Conservation (phyloP, 805 yeast species). For the Candida maris region DNA sequence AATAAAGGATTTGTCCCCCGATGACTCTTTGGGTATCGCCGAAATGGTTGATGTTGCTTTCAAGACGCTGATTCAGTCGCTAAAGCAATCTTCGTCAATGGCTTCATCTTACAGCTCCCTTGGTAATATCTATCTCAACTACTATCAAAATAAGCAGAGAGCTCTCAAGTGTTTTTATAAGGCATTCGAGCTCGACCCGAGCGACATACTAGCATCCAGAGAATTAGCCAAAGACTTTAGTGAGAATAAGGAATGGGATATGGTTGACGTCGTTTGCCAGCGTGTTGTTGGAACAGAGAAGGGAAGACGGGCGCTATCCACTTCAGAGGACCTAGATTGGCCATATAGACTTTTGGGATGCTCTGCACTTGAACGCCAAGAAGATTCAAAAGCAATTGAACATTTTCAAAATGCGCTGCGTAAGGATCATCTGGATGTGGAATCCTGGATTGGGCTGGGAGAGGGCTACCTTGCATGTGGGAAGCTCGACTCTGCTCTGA, state of each 20-base stretch:
- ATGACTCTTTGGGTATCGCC: conserved; percentile 19
- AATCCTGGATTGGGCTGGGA: conserved; percentile 96
- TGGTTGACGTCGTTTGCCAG: conserved; percentile 70
- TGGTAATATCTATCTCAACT: conserved; percentile 66
- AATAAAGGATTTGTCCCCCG: conserved; percentile 13
- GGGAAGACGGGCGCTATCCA: conserved; percentile 46
- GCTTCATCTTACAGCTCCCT: conserved; percentile 82
- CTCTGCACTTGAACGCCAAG: conserved; percentile 64
- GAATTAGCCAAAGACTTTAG: conserved; percentile 71
- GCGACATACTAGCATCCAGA: conserved; percentile 71
- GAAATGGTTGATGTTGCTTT: conserved; percentile 47
- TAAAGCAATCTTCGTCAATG: conserved; percentile 58
- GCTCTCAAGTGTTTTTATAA: conserved; percentile 85
- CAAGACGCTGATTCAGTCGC: conserved; percentile 52
- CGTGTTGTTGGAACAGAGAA: conserved; percentile 62
- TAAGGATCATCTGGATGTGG: conserved; percentile 58
- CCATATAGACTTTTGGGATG: conserved; percentile 87
- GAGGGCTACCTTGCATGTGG: conserved; percentile 89
- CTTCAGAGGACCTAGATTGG: conserved; percentile 55
- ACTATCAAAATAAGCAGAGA: conserved; percentile 55
- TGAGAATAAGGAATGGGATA: conserved; percentile 69
- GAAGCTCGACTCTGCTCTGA: conserved; percentile 77
- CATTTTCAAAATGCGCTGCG: conserved; percentile 86
- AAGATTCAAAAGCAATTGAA: conserved; percentile 77
- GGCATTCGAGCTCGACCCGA: conserved; percentile 82